phyloP scores from a whole-genome alignment of 2,329 filamentous ascomycete species.

The Pestalotiopsis sp. region DNA sequence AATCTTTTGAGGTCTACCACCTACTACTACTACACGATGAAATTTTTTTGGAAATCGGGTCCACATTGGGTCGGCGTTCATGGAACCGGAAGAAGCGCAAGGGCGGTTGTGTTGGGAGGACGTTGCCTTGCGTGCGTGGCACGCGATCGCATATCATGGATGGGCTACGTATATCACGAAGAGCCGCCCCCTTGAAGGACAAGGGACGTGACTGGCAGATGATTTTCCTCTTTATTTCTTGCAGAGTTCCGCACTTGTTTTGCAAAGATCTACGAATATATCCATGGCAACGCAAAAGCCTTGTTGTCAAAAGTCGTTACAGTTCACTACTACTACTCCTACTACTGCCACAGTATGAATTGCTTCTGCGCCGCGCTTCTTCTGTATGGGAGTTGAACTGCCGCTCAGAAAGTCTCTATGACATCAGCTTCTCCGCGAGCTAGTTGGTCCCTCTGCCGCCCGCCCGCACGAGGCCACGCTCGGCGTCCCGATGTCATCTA shows the following conservation, averaged over 20 bases:
- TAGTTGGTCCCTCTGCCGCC: not conserved
- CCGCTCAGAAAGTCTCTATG: not conserved
- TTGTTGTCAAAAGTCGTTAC: not conserved
- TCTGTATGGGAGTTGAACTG: not conserved
- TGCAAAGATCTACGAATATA: not conserved
- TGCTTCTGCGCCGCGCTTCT: not conserved
- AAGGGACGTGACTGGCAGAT: not conserved
- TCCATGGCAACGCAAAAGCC: not conserved
- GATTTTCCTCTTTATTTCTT: not conserved
- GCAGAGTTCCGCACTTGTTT: not conserved
- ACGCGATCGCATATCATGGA: constrained; percentile 2
- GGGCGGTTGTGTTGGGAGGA: not conserved
- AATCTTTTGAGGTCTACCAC: not conserved
- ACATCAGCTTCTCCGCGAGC: not conserved
- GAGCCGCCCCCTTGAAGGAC: not conserved
- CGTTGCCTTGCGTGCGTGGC: not conserved
- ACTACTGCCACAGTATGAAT: not conserved
- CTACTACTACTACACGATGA: not conserved
- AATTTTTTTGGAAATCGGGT: not conserved
- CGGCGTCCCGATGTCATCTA: not conserved
- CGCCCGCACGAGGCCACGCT: not conserved
- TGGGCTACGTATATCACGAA: constrained; percentile 6
- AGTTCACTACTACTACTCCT: not conserved
- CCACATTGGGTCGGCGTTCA: constrained; percentile 10
- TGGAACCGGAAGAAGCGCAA: not conserved